Conservation (phyloP, 805 yeast species). For the Saccharomyces paradoxus region DNA sequence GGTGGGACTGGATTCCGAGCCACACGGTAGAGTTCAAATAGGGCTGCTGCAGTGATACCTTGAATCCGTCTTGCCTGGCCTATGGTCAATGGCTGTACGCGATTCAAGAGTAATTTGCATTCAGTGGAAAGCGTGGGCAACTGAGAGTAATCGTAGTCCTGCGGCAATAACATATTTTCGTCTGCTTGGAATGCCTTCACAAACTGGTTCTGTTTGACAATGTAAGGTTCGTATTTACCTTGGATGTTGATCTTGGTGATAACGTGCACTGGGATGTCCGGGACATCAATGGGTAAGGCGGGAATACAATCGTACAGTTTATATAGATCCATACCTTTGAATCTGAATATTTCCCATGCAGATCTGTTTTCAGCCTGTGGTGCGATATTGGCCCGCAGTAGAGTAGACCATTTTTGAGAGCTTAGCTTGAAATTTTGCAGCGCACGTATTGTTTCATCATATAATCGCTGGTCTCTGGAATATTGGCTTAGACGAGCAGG, state of each 20-base stretch:
- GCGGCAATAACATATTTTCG: slow-evolving; percentile 67
- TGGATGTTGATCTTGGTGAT: slow-evolving; percentile 62
- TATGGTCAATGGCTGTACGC: slow-evolving; percentile 75
- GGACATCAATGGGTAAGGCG: slow-evolving; percentile 26
- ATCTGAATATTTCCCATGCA: slow-evolving; percentile 67
- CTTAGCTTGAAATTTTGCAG: slow-evolving; percentile 41
- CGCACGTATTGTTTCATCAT: slow-evolving; percentile 37
- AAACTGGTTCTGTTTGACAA: slow-evolving; percentile 61
- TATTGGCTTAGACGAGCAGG: slow-evolving; percentile 48
- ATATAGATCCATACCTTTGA: slow-evolving; percentile 36
- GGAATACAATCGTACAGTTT: slow-evolving; percentile 30
- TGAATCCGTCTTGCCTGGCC: slow-evolving; percentile 94
- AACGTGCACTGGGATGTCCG: slow-evolving; percentile 37
- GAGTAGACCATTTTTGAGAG: slow-evolving; percentile 55
- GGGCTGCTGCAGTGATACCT: slow-evolving; percentile 91
- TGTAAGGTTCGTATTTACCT: slow-evolving; percentile 74
- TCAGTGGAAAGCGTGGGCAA: slow-evolving; percentile 67
- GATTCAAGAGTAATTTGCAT: slow-evolving; percentile 58
- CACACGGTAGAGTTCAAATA: slow-evolving; percentile 65
- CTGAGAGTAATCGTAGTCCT: slow-evolving; percentile 50
- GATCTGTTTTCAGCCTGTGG: slow-evolving; percentile 45
- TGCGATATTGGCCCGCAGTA: slow-evolving; percentile 42
- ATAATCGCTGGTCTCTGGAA: slow-evolving; percentile 36
- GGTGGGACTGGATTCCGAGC: slow-evolving; percentile 15
- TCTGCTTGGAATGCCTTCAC: slow-evolving; percentile 76